phyloP scores from a whole-genome alignment of 805 yeast genomes.

The Myxozyma sirexii region DNA sequence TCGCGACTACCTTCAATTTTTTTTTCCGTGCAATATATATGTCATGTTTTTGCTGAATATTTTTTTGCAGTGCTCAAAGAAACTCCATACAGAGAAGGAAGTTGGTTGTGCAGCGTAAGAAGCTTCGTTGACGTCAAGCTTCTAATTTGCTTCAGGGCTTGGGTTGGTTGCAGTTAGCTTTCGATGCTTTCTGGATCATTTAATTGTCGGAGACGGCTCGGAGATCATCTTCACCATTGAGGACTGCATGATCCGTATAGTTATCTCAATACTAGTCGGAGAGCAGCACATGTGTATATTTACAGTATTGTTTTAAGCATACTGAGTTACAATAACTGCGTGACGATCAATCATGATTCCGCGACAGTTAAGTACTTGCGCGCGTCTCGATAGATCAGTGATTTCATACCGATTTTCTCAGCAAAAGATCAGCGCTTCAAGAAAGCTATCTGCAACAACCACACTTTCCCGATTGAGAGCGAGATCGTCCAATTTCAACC shows the following conservation, averaged over 20 bases:
- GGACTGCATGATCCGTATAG: background rate
- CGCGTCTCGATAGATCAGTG: background rate
- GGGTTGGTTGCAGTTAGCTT: too few relatives aligned
- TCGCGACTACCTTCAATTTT: constrained; percentile 2
- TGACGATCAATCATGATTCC: background rate
- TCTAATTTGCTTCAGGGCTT: too few relatives aligned
- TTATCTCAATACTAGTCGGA: too few relatives aligned
- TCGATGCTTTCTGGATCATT: background rate
- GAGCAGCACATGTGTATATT: too few relatives aligned
- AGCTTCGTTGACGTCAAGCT: too few relatives aligned
- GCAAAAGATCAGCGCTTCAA: background rate
- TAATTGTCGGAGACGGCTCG: background rate
- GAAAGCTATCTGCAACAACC: background rate
- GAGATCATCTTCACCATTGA: too few relatives aligned
- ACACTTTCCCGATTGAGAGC: too few relatives aligned
- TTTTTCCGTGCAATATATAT: background rate
- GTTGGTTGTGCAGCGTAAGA: too few relatives aligned
- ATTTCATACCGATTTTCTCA: background rate
- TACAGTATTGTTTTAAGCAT: too few relatives aligned
- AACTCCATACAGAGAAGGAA: too few relatives aligned
- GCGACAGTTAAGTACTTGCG: background rate
- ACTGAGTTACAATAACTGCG: too few relatives aligned
- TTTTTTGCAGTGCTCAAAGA: background rate
- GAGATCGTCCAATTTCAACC: too few relatives aligned
- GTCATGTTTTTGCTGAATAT: background rate